Base-by-base conservation (phyloP, 345 rosid genomes). In the Ricinus communis region DNA sequence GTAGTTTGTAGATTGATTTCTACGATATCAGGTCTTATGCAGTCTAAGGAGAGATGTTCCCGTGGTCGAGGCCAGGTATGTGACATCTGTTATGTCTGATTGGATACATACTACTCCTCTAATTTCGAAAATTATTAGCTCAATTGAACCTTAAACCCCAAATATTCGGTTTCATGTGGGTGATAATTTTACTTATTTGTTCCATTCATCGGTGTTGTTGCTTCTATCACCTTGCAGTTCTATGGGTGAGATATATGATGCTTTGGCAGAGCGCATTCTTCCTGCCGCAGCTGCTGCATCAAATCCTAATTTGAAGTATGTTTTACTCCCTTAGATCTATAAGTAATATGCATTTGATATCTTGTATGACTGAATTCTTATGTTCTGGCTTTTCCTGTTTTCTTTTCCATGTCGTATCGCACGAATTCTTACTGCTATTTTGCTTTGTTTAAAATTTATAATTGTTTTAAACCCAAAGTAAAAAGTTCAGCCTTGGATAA, bases 171-270 rank as follows among this genome's bases (percentile, higher is more conserved):
- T 15, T 25, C 24, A 54, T 12, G 8, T 12, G 18, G 12, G 14
- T 55, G 59, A 55, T 24, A 3, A 14, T 24, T 56, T 28, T 16
- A 27, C 24, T 6, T 3, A 43, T 43, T 33, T 58, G n/a, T n/a
- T 27, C 2, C 1, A 5, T 5, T 22, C 30, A 25, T n/a, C 18
- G 60, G 8, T 8, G 15, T 22, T 56, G 30, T 68, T 50, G 55
- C 22, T 31, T 31, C 30, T 31, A 13, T 69, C 55, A 13, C 49
- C 64, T 65, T 69, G 65, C 80, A 92, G 99, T 59, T 79, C 81
- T 71, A 92, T 95, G 97, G 85, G 87, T 76, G 96, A 92, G 76
- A 81, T 89, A 51, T 95, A 84, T 81, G 91, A 90, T 79, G 76
- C 75, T 83, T 80, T 95, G 80, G 97, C 85, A 25, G 85, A 85